Conservation (phyloP, 306 rosid species). For the Bauhinia variegata region DNA sequence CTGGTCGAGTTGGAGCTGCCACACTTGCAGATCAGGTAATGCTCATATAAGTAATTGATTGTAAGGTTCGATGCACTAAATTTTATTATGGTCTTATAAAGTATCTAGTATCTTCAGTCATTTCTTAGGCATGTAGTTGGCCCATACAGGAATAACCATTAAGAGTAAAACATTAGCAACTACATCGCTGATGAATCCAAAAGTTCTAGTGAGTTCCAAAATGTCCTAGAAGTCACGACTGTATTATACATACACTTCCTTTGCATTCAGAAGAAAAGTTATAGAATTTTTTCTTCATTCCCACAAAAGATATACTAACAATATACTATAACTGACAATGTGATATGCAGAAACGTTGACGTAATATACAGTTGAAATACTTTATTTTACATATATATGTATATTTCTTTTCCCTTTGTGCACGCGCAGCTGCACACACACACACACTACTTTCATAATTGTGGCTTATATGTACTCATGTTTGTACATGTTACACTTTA, state of each 20-base stretch:
- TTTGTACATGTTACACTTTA: conserved; percentile 28
- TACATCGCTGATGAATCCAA: background rate
- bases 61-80: conserved; percentile 4
- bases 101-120: background rate
- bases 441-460: background rate
- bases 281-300: background rate
- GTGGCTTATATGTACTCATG: background rate
- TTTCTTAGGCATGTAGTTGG: background rate
- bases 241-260: background rate
- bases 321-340: background rate
- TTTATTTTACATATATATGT: too few species aligned
- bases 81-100: background rate
- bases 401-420: too few species aligned
- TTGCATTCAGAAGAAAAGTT: background rate
- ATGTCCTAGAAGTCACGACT: background rate
- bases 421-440: too few species aligned
- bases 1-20: conserved; percentile 95
- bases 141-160: background rate
- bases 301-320: background rate
- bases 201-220: background rate
- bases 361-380: too few species aligned
- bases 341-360: too few species aligned
- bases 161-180: background rate
- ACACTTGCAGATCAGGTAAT: conserved; percentile 70
- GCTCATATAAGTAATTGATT: conserved; percentile 2